A percentile compares a stretch with the other conserved stretches of the same genome.
Evolutionary conservation across 192 early-diverging fungal species (phyloP).

Genomic region (Allomyces arbusculus): DNA sequence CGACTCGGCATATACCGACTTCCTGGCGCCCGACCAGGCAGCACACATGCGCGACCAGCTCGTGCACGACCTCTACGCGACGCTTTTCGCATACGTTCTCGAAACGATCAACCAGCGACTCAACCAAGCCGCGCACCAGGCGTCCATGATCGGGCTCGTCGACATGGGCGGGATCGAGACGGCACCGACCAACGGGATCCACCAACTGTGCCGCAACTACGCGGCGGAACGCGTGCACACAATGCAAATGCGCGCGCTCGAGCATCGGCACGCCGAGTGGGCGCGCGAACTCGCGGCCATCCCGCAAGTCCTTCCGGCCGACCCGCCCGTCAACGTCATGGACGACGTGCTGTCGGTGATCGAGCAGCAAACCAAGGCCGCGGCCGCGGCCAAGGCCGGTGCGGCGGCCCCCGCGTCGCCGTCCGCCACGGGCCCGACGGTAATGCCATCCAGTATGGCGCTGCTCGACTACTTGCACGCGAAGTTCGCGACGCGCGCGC

Average conservation of each 20-base stretch:
- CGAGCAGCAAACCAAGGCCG: background rate
- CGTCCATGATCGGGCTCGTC: conserved; percentile 38
- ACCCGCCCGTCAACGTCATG: too few species aligned
- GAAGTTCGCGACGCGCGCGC: background rate
- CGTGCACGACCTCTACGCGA: conserved; percentile 57
- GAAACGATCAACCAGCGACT: conserved; percentile 66
- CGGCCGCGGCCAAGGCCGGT: background rate
- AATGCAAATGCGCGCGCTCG: conserved; percentile 46
- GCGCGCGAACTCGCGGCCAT: conserved; percentile 29
- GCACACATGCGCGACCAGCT: conserved; percentile 48
- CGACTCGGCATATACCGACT: conserved; percentile 61
- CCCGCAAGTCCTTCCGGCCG: conserved; percentile 8
- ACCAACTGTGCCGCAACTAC: background rate
- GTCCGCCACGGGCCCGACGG: background rate
- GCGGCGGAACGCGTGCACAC: conserved; percentile 58
- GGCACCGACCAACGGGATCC: background rate
- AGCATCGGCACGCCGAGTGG: conserved; percentile 41
- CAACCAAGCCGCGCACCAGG: conserved; percentile 30
- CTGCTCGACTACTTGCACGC: background rate
- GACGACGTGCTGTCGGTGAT: too few species aligned
- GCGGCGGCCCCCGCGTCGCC: background rate
- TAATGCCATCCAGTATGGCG: too few species aligned
- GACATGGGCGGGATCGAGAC: background rate
- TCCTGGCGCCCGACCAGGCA: conserved; percentile 53
- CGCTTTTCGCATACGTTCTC: conserved; percentile 63